Percentiles rank a stretch among this genome's conserved stretches.
Evolutionary conservation across 2,329 filamentous ascomycete species (phyloP).

Genomic region (Fusarium floridanum): DNA sequence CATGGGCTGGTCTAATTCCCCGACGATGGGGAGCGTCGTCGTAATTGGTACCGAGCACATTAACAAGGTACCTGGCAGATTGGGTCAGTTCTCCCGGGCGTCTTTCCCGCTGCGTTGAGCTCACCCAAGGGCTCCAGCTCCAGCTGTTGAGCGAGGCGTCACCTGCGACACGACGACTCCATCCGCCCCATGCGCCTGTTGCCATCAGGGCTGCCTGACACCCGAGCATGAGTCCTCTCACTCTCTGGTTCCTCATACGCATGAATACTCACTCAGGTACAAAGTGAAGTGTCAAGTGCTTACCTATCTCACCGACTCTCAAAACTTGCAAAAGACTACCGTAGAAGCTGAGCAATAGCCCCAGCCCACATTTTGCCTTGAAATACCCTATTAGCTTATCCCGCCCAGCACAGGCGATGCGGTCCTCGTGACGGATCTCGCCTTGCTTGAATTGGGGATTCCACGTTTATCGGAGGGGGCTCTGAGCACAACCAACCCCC

Average conservation of each 20-base stretch:
- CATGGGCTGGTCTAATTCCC: neutral
- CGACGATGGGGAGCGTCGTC: neutral
- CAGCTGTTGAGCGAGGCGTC: conserved; percentile 4
- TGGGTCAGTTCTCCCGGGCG: neutral
- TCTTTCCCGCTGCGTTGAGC: neutral
- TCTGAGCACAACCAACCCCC: neutral
- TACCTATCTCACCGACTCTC: conserved; percentile 5
- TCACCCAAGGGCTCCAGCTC: neutral
- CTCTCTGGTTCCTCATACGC: neutral
- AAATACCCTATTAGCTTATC: neutral
- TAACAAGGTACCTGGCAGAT: conserved; percentile 2
- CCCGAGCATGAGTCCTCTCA: neutral
- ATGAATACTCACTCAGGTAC: neutral
- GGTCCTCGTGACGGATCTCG: conserved; percentile 18
- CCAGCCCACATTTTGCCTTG: conserved; percentile 3
- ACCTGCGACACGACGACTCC: conserved; percentile 4
- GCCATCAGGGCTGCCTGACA: neutral
- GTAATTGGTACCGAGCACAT: conserved; percentile 3
- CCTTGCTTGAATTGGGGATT: conserved; percentile 12
- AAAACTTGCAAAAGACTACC: neutral
- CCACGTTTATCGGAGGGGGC: conserved; percentile 9
- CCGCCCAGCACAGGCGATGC: neutral
- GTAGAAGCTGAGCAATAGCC: neutral
- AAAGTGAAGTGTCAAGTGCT: neutral
- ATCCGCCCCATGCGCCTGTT: neutral